phyloP scores from a whole-genome alignment of 495 filamentous ascomycete species.

The Lepraria neglecta region DNA sequence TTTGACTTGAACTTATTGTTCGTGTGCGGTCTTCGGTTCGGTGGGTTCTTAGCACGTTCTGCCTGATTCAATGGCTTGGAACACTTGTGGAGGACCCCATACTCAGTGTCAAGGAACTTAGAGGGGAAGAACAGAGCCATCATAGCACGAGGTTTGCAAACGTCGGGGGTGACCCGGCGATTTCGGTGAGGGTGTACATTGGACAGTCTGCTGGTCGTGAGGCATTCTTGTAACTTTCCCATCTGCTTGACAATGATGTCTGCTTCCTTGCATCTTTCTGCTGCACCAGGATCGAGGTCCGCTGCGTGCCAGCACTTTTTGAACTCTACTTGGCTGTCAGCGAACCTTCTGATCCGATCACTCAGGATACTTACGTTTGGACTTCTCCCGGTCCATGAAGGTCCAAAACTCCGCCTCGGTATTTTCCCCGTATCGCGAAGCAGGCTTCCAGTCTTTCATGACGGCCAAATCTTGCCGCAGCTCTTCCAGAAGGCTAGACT shows the following conservation, averaged over 20 bases:
- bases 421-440: constrained; percentile 9
- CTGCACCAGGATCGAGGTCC: constrained; percentile 39
- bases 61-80: constrained; percentile 36
- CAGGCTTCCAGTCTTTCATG: constrained; percentile 14
- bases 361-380: constrained; percentile 27
- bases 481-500: no score
- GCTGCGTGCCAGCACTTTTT: constrained; percentile 40
- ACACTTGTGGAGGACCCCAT: constrained; percentile 32
- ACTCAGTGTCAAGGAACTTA: constrained; percentile 32
- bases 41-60: constrained; percentile 33
- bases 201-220: constrained; percentile 6
- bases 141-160: constrained; percentile 35
- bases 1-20: constrained; percentile 35
- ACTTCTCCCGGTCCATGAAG: constrained; percentile 34
- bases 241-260: constrained; percentile 34
- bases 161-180: constrained; percentile 38
- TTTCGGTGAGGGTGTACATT: constrained; percentile 33
- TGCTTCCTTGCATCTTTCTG: constrained; percentile 34
- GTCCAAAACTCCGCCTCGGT: constrained; percentile 21
- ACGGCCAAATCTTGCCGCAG: constrained; percentile 13
- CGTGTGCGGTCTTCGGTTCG: constrained; percentile 31
- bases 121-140: constrained; percentile 41
- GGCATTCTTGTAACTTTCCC: constrained; percentile 14
- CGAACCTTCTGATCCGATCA: not conserved
- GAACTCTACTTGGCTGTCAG: constrained; percentile 37